These are phyloP conservation scores for Trichopus zeylanicus DNA, from an alignment of 116 monocot species.

Conservation along the genomic window DNA sequence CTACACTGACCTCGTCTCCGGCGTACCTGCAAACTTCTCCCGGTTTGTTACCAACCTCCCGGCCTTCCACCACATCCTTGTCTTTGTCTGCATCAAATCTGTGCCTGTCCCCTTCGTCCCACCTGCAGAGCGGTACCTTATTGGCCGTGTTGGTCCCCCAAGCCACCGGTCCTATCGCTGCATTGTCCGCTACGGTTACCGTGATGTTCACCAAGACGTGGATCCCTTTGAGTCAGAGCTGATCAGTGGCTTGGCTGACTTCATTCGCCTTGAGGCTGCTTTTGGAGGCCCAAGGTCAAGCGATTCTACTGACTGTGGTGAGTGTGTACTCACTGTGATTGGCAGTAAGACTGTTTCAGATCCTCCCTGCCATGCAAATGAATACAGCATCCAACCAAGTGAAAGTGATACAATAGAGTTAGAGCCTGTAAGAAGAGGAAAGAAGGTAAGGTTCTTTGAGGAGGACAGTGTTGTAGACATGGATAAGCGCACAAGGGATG, in stretches of 20 bases:
- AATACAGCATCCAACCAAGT: too few relatives aligned
- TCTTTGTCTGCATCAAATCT: constrained; percentile 80
- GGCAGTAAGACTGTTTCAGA: constrained; percentile 30
- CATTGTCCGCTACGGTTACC: constrained; percentile 91
- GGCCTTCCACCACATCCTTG: constrained; percentile 76
- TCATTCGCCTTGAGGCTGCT: constrained; percentile 42
- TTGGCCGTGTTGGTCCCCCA: constrained; percentile 70
- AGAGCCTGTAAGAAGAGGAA: constrained; percentile 2
- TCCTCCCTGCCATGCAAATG: too few relatives aligned
- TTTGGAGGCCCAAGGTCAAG: neutral
- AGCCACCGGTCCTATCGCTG: constrained; percentile 77
- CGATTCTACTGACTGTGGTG: constrained; percentile 2
- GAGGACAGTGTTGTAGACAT: constrained; percentile 17
- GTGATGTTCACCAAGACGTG: constrained; percentile 78
- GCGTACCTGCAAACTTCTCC: constrained; percentile 87
- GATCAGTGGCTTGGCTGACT: constrained; percentile 50
- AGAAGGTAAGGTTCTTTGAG: constrained; percentile 43
- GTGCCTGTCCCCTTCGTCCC: constrained; percentile 74
- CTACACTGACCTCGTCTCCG: constrained; percentile 76
- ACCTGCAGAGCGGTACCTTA: constrained; percentile 64
- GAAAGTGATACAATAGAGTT: constrained; percentile 23
- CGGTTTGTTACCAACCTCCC: constrained; percentile 89
- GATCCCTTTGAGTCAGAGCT: constrained; percentile 81
- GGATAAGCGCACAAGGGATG: constrained; percentile 30
- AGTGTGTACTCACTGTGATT: constrained; percentile 29